phyloP scores from a whole-genome alignment of 495 filamentous ascomycete genomes.

The Hyphodiscus hymeniophilus region DNA sequence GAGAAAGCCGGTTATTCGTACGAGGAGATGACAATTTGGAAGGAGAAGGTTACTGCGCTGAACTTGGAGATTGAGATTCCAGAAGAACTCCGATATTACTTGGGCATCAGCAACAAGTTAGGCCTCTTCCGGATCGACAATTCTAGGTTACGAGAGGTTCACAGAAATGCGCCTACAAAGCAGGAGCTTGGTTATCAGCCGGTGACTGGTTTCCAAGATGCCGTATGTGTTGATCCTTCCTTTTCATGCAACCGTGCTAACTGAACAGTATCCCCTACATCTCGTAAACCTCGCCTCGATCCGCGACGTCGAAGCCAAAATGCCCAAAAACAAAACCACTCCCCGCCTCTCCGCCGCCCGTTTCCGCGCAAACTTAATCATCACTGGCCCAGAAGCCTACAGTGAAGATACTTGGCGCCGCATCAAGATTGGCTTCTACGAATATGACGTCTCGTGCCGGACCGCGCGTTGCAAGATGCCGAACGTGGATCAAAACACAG shows the following conservation, averaged over 20 bases:
- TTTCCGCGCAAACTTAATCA: conserved; percentile 80
- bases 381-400: conserved; percentile 54
- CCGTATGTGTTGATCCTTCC: conserved; percentile 38
- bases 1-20: conserved; percentile 46
- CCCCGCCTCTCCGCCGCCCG: conserved; percentile 52
- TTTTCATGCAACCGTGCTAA: conserved; percentile 13
- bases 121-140: conserved; percentile 67
- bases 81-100: conserved; percentile 43
- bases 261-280: conserved; percentile 66
- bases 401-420: conserved; percentile 74
- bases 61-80: conserved; percentile 45
- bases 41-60: conserved; percentile 57
- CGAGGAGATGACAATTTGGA: conserved; percentile 70
- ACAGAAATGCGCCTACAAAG: conserved; percentile 65
- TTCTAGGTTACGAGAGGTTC: conserved; percentile 54
- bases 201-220: conserved; percentile 74
- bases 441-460: conserved; percentile 57
- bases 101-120: conserved; percentile 56
- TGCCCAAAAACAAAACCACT: conserved; percentile 39
- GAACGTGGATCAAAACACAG: conserved; percentile 71
- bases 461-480: conserved; percentile 76
- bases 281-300: conserved; percentile 69
- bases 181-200: conserved; percentile 66
- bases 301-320: conserved; percentile 49
- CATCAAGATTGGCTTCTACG: conserved; percentile 46